Conservation (phyloP, 805 yeast genomes). For the Starmerella potacharoeniae region DNA sequence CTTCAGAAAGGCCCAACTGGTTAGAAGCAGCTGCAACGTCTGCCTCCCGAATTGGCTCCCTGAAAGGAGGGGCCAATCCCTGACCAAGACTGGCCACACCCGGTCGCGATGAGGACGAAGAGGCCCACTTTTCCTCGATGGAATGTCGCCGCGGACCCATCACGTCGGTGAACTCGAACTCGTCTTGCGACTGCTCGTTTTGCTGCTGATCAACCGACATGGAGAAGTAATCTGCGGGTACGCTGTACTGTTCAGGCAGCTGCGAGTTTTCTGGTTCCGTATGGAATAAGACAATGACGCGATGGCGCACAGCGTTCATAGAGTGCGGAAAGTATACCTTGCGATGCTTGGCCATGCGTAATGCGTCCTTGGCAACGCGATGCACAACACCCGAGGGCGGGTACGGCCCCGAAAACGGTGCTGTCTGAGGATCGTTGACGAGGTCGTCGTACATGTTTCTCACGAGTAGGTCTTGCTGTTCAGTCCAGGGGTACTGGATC, state of each 20-base stretch:
- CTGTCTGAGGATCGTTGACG: constrained; percentile 46
- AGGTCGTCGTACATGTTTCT: constrained; percentile 38
- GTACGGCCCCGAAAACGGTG: constrained; percentile 53
- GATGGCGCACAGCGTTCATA: constrained; percentile 26
- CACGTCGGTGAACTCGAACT: constrained; percentile 15
- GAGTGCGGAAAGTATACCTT: constrained; percentile 27
- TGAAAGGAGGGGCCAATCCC: constrained; percentile 25
- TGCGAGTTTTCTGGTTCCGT: constrained; percentile 1
- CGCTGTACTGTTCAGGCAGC: constrained; percentile 5
- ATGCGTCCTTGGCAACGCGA: constrained; percentile 46
- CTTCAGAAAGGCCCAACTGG: constrained; percentile 11
- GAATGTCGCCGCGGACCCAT: constrained; percentile 7
- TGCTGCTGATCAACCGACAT: not conserved
- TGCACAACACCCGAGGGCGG: constrained; percentile 62
- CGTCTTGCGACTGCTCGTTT: constrained; percentile 6
- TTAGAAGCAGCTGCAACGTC: not conserved
- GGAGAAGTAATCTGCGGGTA: constrained; percentile 12
- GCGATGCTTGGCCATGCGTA: constrained; percentile 28
- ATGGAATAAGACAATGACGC: constrained; percentile 24
- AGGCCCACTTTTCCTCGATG: constrained; percentile 13
- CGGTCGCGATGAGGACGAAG: not conserved
- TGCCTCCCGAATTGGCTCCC: constrained; percentile 16
- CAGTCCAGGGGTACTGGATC: constrained; percentile 24
- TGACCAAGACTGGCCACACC: not conserved
- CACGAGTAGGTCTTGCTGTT: constrained; percentile 34